Conservation (phyloP, 2,329 filamentous ascomycete species). For the Cladosporium sp. region DNA sequence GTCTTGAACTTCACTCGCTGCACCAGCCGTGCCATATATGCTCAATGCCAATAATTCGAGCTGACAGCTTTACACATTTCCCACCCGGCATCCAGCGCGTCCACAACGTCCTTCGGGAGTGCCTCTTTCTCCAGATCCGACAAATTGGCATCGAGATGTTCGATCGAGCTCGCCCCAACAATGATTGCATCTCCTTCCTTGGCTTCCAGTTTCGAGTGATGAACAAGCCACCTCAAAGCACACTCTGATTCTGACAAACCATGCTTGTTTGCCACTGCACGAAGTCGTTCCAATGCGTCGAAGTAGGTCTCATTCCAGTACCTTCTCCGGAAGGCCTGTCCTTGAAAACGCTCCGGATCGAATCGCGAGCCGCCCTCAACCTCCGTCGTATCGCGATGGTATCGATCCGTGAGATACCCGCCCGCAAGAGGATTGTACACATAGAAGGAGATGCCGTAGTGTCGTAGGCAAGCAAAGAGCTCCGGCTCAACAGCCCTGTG, state of each 20-base stretch:
- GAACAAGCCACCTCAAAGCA: constrained; percentile 50
- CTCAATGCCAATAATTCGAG: constrained; percentile 9
- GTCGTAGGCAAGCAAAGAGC: constrained; percentile 46
- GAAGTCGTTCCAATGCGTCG: constrained; percentile 46
- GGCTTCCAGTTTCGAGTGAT: constrained; percentile 44
- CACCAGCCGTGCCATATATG: neutral
- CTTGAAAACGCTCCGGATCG: constrained; percentile 46
- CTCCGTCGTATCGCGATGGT: constrained; percentile 36
- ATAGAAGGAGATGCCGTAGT: constrained; percentile 48
- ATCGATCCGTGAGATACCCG: constrained; percentile 49
- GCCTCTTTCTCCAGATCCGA: constrained; percentile 43
- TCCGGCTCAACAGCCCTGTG: constrained; percentile 45
- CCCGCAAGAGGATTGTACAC: constrained; percentile 49
- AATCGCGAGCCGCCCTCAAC: constrained; percentile 42
- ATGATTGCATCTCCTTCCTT: constrained; percentile 43
- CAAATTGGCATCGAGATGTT: constrained; percentile 45
- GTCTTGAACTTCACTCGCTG: neutral
- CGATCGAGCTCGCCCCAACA: constrained; percentile 41
- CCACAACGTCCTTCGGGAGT: constrained; percentile 44
- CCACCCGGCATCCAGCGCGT: constrained; percentile 44
- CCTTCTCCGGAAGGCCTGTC: constrained; percentile 39
- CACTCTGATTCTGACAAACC: constrained; percentile 47
- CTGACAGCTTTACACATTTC: constrained; percentile 12
- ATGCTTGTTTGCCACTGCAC: constrained; percentile 43
- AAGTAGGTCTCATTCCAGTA: constrained; percentile 50